phyloP scores from a whole-genome alignment of 2,329 filamentous ascomycete species.

The Pyrenochaeta sp. region DNA sequence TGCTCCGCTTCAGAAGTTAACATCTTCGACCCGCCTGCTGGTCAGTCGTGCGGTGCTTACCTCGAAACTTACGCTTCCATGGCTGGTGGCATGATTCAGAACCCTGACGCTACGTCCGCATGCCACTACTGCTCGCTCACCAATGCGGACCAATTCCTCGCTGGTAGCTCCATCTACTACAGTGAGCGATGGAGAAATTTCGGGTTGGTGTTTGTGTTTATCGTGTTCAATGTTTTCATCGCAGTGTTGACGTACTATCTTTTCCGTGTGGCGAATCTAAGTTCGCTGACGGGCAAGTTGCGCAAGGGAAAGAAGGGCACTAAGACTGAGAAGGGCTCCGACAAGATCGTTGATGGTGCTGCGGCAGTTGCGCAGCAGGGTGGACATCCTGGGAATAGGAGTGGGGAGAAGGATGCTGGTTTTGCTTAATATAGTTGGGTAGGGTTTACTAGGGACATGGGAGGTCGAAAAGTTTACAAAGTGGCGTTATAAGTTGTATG shows the following conservation, averaged over 20 bases:
- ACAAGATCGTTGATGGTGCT: constrained; percentile 19
- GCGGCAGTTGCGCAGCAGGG: constrained; percentile 23
- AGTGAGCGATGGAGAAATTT: constrained; percentile 70
- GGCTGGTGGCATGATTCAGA: constrained; percentile 53
- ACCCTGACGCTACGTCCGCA: constrained; percentile 53
- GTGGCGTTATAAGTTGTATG: too few relatives aligned
- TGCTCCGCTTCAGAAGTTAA: constrained; percentile 56
- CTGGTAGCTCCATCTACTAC: constrained; percentile 53
- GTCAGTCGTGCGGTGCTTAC: constrained; percentile 56
- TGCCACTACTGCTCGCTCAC: constrained; percentile 61
- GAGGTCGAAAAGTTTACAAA: too few relatives aligned
- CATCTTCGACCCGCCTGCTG: constrained; percentile 52
- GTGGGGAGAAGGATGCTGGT: constrained; percentile 25
- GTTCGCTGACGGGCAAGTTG: constrained; percentile 16
- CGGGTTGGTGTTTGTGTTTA: constrained; percentile 73
- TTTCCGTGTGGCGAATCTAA: constrained; percentile 42
- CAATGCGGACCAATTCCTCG: constrained; percentile 59
- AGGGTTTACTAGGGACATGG: too few relatives aligned
- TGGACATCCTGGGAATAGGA: constrained; percentile 26
- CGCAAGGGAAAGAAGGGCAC: constrained; percentile 29
- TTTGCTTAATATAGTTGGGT: background rate
- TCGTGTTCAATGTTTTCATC: constrained; percentile 68
- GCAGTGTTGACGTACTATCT: constrained; percentile 68
- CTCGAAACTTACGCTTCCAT: constrained; percentile 52
- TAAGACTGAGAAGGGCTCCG: constrained; percentile 22